Base-by-base conservation (phyloP, 1,139 yeast species). In the Wickerhamiella pararugosa region DNA sequence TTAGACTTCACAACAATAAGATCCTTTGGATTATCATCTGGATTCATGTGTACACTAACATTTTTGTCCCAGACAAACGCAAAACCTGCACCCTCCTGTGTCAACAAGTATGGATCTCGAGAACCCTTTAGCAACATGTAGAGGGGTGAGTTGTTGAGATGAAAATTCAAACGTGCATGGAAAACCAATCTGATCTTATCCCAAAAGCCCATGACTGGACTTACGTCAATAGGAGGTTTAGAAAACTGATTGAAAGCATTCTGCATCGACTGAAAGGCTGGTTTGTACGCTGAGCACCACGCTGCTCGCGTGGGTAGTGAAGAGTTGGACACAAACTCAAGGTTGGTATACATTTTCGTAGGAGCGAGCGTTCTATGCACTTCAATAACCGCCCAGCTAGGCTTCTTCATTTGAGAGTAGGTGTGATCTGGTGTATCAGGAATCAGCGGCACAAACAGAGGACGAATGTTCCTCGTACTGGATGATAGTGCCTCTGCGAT, bases 251-350 rank as follows among this genome's bases (percentile, higher is more conserved):
- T 95, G 51, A 87, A 70, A 45, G 76, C 80, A 43, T 76, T 65
- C 79, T 82, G 81, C 1, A 78, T 69, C 50, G 84, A 90, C 50
- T 84, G 87, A 34, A 87, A 70, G 1, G 86, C 92, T 33, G 94
- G 87, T 52, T 78, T 84, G 54, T 78, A 79, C 0, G 86, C 79
- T 32, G 79, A 77, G 28, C 94, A 93, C 94, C 95, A 86, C 0
- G 83, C 75, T 35, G 83, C 75, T 32, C 82, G 65, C 0, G 92
- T 74, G 0, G 90, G 77, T 6, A 61, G 58, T 15, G 66, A 63
- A 0, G 93, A 71, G 44, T 69, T 66, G 34, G 81, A 67, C 10
- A 65, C 66, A 46, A 82, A 67, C 8, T 65, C 61, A 49, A 84
- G 57, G 45, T 77, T 77, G 0, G 86, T 71, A 54, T 66, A 83